A percentile compares a stretch with the other conserved stretches of the same genome.
Evolutionary conservation across 2,329 filamentous ascomycete species (phyloP).

Genomic region (Mycosphaerella arachidis): DNA sequence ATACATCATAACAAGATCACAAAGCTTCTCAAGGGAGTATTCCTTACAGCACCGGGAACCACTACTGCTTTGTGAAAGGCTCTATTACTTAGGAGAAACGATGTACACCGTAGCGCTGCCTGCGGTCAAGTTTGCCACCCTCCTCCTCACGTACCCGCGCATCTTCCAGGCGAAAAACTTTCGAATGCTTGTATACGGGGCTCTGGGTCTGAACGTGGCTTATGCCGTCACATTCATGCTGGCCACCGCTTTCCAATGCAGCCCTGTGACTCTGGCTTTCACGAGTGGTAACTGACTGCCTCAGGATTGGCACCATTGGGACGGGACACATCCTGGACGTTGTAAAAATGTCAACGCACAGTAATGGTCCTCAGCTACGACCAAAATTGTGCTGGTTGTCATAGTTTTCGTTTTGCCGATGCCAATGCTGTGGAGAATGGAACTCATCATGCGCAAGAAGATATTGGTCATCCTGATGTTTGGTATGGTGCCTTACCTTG

Average conservation of each 20-base stretch:
- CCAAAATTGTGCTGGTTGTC: slow-evolving; percentile 5
- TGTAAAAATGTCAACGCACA: slow-evolving; percentile 6
- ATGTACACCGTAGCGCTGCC: slow-evolving; percentile 5
- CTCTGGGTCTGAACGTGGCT: slow-evolving; percentile 5
- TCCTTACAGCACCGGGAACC: neutral
- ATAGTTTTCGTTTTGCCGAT: slow-evolving; percentile 6
- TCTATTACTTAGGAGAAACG: slow-evolving; percentile 1
- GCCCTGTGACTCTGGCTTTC: neutral
- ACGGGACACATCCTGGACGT: neutral
- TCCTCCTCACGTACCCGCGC: slow-evolving; percentile 7
- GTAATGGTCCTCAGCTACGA: slow-evolving; percentile 1
- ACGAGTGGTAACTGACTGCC: neutral
- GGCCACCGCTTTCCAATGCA: slow-evolving; percentile 5
- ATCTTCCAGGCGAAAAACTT: slow-evolving; percentile 3
- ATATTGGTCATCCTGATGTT: slow-evolving; percentile 2
- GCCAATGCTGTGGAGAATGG: slow-evolving; percentile 6
- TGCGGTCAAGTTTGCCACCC: slow-evolving; percentile 2
- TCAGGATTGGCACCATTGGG: slow-evolving; percentile 2
- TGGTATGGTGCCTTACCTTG: too few species aligned
- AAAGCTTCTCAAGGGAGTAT: slow-evolving; percentile 7
- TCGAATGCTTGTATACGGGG: slow-evolving; percentile 1
- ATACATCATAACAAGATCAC: slow-evolving; percentile 12
- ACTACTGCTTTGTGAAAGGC: neutral
- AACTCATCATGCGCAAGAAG: slow-evolving; percentile 9
- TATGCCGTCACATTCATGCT: slow-evolving; percentile 3